Evolutionary conservation across 805 yeast species (phyloP).

Genomic region (Saturnispora silvae): DNA sequence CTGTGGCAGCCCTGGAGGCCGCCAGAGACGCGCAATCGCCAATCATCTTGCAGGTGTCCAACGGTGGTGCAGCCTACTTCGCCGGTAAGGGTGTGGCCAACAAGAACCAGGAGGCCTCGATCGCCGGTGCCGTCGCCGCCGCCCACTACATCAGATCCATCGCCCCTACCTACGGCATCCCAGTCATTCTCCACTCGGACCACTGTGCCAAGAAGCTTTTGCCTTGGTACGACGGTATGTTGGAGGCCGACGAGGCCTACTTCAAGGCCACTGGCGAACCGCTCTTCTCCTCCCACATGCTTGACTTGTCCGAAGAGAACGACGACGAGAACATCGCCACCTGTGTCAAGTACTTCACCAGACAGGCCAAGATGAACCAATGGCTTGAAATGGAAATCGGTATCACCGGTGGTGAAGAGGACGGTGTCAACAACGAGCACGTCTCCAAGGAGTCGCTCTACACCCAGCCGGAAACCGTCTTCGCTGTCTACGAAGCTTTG

Average conservation of each 20-base stretch:
- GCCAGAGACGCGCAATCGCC: conserved; percentile 93
- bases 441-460: conserved; percentile 79
- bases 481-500: conserved; percentile 81
- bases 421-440: conserved; percentile 97
- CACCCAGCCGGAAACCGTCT: conserved; percentile 94
- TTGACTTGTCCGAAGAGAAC: conserved; percentile 92
- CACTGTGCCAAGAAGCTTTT: conserved; percentile 97
- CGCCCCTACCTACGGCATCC: conserved; percentile 94
- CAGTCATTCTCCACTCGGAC: conserved; percentile 95
- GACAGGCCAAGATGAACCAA: conserved; percentile 90
- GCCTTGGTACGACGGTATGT: conserved; percentile 98
- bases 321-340: conserved; percentile 93
- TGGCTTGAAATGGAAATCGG: conserved; percentile 99
- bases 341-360: conserved; percentile 89
- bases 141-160: conserved; percentile 94
- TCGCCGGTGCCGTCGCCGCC: conserved; percentile 92
- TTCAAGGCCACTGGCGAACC: conserved; percentile 84
- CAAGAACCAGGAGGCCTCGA: conserved; percentile 87
- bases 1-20: conserved; percentile 92
- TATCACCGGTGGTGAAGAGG: conserved; percentile 99
- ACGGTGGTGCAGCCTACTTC: conserved; percentile 99
- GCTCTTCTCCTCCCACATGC: conserved; percentile 97
- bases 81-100: conserved; percentile 98
- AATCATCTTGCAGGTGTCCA: conserved; percentile 91
- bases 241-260: conserved; percentile 91